Base-by-base conservation (phyloP, 2,329 filamentous ascomycete genomes). In the Scytalidium sp. region DNA sequence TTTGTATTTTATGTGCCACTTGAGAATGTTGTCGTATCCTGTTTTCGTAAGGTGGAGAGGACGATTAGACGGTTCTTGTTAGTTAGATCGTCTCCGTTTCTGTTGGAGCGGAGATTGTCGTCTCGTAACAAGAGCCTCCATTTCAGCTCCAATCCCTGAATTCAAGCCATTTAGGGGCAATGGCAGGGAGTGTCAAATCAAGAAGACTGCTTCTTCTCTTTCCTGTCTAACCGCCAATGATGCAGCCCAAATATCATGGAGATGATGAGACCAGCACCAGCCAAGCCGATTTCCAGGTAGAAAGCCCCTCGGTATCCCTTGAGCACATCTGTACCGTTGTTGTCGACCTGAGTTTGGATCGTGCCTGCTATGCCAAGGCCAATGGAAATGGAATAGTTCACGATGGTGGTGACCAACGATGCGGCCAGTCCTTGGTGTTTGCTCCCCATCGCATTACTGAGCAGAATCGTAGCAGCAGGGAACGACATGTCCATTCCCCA, bases 381-480 rank as follows among this genome's bases (percentile, higher is more conserved):
- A 2, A 88, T 64, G 1, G 80, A 81, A 27, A 88, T 87, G 50
- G 77, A 78, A 60, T 88, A 89, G 64, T 89, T 87, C 53, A 88
- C 79, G 10, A 85, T 72, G 0, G 83, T 87, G 50, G 77, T 82
- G 25, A 87, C 79, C 5, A 88, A 62, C 17, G 75, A 80, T 0
- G 75, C 75, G 2, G 75, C 75, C 15, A 79, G 68, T 4, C 76
- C 77, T 54, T 80, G 76, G 46, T 75, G 70, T 46, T 75, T 64
- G 23, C 68, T 66, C 9, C 64, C 56, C 22, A 76, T 68, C 2
- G 68, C 68, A 55, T 85, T 77, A 23, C 75, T 80, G 8, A 88
- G 68, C 23, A 87, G 74, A 11, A 87, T 61, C 0, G 76, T 84
- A 0, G 79, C 81, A 0, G 82, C 78, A 0, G 84, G 84, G 56